These are phyloP conservation scores for Dacryopinax spathularia DNA, from an alignment of 768 basidiomycete species.

Conservation along the genomic window DNA sequence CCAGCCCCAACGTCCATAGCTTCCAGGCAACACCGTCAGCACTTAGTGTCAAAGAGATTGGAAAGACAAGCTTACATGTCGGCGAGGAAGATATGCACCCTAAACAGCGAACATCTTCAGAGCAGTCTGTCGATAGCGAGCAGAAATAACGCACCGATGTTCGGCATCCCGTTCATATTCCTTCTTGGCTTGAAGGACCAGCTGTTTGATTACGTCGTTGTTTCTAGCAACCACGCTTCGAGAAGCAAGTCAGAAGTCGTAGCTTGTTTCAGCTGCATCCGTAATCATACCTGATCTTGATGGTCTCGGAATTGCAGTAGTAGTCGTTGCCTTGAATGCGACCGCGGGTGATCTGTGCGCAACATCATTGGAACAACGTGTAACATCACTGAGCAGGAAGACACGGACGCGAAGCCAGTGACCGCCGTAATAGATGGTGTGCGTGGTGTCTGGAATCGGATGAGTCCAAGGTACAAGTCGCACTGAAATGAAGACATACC, in stretches of 20 bases:
- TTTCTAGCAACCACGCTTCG: background rate
- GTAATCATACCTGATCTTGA: background rate
- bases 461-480: background rate
- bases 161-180: constrained; percentile 1
- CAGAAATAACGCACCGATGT: background rate
- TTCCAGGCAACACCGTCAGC: background rate
- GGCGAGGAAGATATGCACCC: background rate
- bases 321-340: background rate
- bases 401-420: background rate
- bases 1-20: constrained; percentile 35
- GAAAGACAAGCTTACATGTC: background rate
- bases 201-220: background rate
- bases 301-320: background rate
- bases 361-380: background rate
- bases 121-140: too few relatives aligned
- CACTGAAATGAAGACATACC: background rate
- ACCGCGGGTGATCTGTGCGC: constrained; percentile 2
- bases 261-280: background rate
- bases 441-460: background rate
- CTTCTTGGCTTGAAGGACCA: background rate
- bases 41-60: too few relatives aligned
- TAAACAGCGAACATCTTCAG: background rate
- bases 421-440: background rate
- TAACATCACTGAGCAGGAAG: background rate
- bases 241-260: background rate